Evolutionary conservation across 2,329 filamentous ascomycete species (phyloP), one percentile per base, ranked within the genome.

Genomic region (Penicillium expansum): DNA sequence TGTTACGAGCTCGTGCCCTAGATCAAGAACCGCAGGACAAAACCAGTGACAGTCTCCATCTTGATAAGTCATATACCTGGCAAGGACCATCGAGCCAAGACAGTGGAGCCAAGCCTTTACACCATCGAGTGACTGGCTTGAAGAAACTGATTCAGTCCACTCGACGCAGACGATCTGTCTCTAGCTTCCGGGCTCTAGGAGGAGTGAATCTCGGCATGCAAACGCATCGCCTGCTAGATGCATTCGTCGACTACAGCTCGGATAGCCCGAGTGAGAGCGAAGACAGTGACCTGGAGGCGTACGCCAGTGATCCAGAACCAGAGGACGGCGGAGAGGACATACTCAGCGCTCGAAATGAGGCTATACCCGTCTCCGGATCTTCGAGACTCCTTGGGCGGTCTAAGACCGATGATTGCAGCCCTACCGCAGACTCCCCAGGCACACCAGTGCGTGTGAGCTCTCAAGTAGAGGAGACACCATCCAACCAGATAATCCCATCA

Each of bases 161-260:
- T 1, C 86, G 62, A 80, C 82, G 72, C 45, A 77, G 77, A 58
- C 73, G 74, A 30, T 80, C 81, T 4, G 71, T 81, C 9, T 76
- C 77, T 18, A 77, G 79, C 51, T 67, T 82, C 51, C 74, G 73
- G 29, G 74, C 75, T 11, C 74, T 89, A 47, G 86, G 69, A 29
- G 62, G 86, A 3, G 80, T 90, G 22, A 89, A 80, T 62, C 79
- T 91, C 59, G 87, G 88, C 1, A 92, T 93, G 74, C 86, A 87
- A 61, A 92, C 90, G 3, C 88, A 92, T 62, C 85, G 86, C 54
- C 75, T 95, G 2, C 81, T 85, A 9, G 81, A 84, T 55, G 82
- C 85, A 24, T 81, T 88, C 11, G 77, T 90, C 56, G 73, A 79
- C 14, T 79, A 76, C 37, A 74, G 73, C 13, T 80, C 77, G 42